Base-by-base conservation (phyloP, 129 eudicot species). In the Helichrysum umbraculigerum region DNA sequence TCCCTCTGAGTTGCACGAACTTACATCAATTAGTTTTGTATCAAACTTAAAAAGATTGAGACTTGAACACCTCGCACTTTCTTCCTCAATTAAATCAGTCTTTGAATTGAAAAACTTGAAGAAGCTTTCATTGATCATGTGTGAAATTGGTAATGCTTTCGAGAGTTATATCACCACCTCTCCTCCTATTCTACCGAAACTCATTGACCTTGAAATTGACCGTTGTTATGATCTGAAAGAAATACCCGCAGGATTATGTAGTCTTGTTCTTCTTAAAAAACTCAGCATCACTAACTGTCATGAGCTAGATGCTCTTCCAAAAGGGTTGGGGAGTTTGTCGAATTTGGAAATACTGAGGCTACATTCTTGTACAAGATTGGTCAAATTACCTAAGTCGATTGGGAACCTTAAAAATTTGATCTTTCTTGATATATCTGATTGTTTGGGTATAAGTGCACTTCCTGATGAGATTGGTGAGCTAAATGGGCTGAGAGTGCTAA, bases 41-140 rank as follows among this genome's bases (percentile, higher is more conserved):
- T 8, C 44, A 16, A 79, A 69, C 68, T 66, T 85, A 28, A 85
- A 41, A 77, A 74, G 85, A 66, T 39, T 77, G 32, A 78, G 86
- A 66, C 63, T 81, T 7, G 87, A 82, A 63, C 82, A 82, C 63
- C 51, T 86, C 72, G 76, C 82, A 0, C 34, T 88, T 32, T 51
- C 86, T 28, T 81, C 81, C 59, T 79, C 82, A 5, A 25, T 42
- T 44, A 52, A 74, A 37, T 66, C 83, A 56, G 32, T 77, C 30
- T 60, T 80, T 12, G 37, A 76, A 20, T 11, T 86, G 73, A 44
- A 71, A 33, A 86, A 74, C 58, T 66, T 88, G 77, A 64, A 35
- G 41, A 88, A 88, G 72, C 74, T 88, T 65, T 86, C 93, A 8
- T 50, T 88, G 28, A 64, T 74, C 54, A 74, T 83, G 84, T 88